Evolutionary conservation across 345 rosid species (phyloP).

Genomic region (Linum usitatissimum): DNA sequence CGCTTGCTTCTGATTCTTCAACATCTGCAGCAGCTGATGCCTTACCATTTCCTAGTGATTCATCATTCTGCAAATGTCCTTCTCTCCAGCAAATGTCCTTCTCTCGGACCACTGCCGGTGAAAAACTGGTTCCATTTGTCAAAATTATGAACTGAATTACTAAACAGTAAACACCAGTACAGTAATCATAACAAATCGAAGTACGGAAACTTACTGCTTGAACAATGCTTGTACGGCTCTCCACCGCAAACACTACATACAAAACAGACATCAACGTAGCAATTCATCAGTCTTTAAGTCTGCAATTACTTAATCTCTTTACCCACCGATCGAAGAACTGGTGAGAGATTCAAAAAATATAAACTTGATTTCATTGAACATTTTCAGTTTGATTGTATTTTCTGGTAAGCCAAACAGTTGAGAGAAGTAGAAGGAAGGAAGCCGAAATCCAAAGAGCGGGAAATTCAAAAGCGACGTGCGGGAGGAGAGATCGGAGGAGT

Average conservation of each 20-base stretch:
- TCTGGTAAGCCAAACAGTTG: constrained; percentile 20
- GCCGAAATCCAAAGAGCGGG: constrained; percentile 28
- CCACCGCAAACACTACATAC: neutral
- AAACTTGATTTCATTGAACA: neutral
- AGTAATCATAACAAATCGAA: neutral
- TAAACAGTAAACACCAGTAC: neutral
- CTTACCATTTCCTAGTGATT: too few species aligned
- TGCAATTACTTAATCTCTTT: neutral
- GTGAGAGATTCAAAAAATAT: neutral
- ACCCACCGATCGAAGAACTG: neutral
- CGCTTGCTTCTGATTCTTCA: too few species aligned
- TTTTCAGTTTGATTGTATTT: constrained; percentile 10
- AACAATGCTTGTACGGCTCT: neutral
- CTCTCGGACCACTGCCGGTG: constrained; percentile 73
- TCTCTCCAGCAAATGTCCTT: constrained; percentile 85
- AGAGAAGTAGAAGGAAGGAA: neutral
- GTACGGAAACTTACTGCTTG: neutral
- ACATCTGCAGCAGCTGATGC: too few species aligned
- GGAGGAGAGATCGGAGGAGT: constrained; percentile 11
- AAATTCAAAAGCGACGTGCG: constrained; percentile 31
- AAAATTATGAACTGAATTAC: neutral
- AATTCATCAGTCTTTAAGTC: constrained; percentile 6
- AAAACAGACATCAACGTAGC: neutral
- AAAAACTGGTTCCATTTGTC: constrained; percentile 8
- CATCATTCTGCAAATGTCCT: too few species aligned